Evolutionary conservation across 768 basidiomycete genomes (phyloP).

Genomic region (Rhodocollybia butyracea): DNA sequence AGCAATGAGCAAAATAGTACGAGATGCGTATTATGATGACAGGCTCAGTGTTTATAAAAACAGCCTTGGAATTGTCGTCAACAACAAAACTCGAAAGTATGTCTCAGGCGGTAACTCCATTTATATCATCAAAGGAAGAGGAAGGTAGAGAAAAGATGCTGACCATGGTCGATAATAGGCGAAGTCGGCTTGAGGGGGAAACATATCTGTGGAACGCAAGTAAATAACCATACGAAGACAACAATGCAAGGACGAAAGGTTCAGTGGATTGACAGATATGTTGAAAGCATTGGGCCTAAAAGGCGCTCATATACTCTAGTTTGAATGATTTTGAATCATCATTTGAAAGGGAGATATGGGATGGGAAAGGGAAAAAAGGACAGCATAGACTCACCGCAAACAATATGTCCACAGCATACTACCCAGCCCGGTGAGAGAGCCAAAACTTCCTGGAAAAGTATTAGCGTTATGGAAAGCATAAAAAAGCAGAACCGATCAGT

Average conservation of each 20-base stretch:
- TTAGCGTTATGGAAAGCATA: neutral
- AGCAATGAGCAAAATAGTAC: neutral
- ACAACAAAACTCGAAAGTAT: constrained; percentile 31
- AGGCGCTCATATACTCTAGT: constrained; percentile 91
- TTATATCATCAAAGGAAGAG: constrained; percentile 51
- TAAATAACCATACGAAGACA: neutral
- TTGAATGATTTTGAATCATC: constrained; percentile 75
- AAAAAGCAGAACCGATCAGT: constrained; percentile 60
- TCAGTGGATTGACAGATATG: constrained; percentile 60
- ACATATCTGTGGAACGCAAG: neutral
- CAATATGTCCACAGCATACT: neutral
- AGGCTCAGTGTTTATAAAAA: constrained; percentile 64
- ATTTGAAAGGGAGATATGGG: constrained; percentile 11
- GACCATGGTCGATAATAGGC: constrained; percentile 17
- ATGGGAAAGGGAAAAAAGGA: constrained; percentile 2
- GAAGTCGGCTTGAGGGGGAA: neutral
- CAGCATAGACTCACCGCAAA: neutral
- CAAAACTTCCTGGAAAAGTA: neutral
- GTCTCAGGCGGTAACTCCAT: constrained; percentile 89
- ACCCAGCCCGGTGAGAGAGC: neutral
- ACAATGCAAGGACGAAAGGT: constrained; percentile 7
- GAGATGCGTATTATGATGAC: neutral
- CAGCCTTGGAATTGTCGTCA: constrained; percentile 86
- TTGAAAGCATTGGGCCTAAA: constrained; percentile 64
- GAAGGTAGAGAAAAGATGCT: constrained; percentile 27